These are phyloP conservation scores for Torulaspora microellipsoides DNA, from an alignment of 805 yeast genomes.

Conservation along the genomic window DNA sequence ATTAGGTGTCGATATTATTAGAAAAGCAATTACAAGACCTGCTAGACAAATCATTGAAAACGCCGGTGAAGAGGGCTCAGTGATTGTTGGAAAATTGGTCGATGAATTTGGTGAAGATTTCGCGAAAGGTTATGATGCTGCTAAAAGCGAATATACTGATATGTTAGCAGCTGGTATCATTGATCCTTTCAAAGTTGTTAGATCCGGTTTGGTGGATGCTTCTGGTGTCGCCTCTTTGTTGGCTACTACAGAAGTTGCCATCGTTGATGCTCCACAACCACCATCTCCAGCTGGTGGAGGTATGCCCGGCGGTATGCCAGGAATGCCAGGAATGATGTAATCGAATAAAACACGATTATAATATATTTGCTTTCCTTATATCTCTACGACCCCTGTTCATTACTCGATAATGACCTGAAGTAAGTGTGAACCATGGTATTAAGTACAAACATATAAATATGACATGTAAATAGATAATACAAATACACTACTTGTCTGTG, in stretches of 20 bases:
- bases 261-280: constrained; percentile 91
- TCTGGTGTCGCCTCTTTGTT: constrained; percentile 95
- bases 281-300: constrained; percentile 50
- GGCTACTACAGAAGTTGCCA: constrained; percentile 98
- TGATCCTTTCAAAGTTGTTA: constrained; percentile 97
- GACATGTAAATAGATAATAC: constrained; percentile 9
- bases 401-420: no score
- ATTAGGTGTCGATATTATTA: constrained; percentile 91
- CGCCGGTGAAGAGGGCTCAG: constrained; percentile 97
- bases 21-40: constrained; percentile 89
- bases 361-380: no score
- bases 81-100: constrained; percentile 82
- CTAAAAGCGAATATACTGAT: constrained; percentile 90
- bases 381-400: no score
- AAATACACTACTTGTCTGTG: constrained; percentile 4
- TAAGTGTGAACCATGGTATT: no score
- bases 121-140: constrained; percentile 86
- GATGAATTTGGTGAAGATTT: constrained; percentile 58
- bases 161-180: constrained; percentile 96
- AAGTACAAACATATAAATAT: constrained; percentile 2
- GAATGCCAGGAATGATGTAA: constrained; percentile 56
- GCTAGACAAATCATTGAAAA: constrained; percentile 93
- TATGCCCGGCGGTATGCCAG: constrained; percentile 55
- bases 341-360: neutral
- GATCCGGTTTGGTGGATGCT: constrained; percentile 93